Evolutionary conservation across 2,329 filamentous ascomycete species (phyloP).

Genomic region (Fusarium sp.): DNA sequence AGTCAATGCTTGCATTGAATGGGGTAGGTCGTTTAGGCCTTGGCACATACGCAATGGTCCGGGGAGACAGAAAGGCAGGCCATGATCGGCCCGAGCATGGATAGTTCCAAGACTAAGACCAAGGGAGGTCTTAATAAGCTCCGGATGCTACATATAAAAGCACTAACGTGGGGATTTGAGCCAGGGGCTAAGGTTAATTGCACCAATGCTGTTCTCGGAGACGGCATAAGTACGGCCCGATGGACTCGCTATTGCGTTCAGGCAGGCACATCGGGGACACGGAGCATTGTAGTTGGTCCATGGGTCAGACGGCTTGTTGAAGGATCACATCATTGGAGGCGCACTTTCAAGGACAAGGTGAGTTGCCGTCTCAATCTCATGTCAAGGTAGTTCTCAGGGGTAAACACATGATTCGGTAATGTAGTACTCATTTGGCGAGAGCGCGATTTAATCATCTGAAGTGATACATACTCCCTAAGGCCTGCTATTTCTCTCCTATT

Average conservation of each 20-base stretch:
- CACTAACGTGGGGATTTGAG: neutral
- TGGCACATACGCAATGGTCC: neutral
- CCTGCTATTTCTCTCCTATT: neutral
- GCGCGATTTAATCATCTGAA: neutral
- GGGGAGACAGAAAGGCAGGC: neutral
- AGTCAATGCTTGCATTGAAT: neutral
- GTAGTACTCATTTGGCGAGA: neutral
- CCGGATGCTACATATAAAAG: neutral
- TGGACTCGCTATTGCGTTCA: neutral
- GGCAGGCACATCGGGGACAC: neutral
- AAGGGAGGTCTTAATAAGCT: neutral
- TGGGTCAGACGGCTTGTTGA: neutral
- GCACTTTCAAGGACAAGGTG: neutral
- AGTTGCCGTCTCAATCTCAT: neutral
- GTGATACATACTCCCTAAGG: neutral
- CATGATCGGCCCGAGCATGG: neutral
- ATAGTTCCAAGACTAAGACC: neutral
- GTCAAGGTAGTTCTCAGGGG: neutral
- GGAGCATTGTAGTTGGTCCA: neutral
- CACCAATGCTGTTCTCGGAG: neutral
- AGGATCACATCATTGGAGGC: neutral
- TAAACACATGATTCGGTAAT: neutral
- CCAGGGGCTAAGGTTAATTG: neutral
- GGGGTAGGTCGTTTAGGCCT: neutral
- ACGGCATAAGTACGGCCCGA: neutral